A percentile compares a stretch with the other conserved stretches of the same genome.
phyloP scores from a whole-genome alignment of 148 eudicot genomes.

The Camellia japonica region DNA sequence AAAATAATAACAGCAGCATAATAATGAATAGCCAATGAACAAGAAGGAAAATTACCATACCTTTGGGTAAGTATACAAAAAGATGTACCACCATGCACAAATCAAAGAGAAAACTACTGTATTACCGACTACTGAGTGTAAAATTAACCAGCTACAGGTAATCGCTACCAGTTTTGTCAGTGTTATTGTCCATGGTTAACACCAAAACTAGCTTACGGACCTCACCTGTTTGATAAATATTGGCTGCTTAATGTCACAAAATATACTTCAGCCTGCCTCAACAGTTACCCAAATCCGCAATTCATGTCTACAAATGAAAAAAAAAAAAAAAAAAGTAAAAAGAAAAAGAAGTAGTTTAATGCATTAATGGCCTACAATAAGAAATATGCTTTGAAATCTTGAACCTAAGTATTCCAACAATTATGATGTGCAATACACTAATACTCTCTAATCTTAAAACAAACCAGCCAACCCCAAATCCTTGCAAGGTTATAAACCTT shows the following conservation, averaged over 20 bases:
- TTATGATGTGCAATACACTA: too few species aligned
- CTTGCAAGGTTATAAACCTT: background rate
- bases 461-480: background rate
- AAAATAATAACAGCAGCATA: background rate
- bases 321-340: background rate
- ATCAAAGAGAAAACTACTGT: constrained; percentile 42
- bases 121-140: constrained; percentile 60
- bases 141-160: constrained; percentile 69
- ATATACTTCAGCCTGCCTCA: too few species aligned
- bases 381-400: background rate
- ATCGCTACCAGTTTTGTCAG: constrained; percentile 61
- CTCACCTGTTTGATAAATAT: background rate
- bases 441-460: background rate
- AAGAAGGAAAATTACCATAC: constrained; percentile 27
- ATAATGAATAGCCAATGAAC: background rate
- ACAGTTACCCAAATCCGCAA: background rate
- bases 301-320: too few species aligned
- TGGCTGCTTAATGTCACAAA: background rate
- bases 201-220: constrained; percentile 7
- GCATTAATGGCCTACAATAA: background rate
- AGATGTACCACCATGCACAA: constrained; percentile 91
- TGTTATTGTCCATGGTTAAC: constrained; percentile 94
- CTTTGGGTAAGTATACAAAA: constrained; percentile 94
- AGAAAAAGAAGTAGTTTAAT: background rate
- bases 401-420: too few species aligned